Evolutionary conservation across 169 alveolate genomes (phyloP).

Genomic region (Cryptosporidium sp.): DNA sequence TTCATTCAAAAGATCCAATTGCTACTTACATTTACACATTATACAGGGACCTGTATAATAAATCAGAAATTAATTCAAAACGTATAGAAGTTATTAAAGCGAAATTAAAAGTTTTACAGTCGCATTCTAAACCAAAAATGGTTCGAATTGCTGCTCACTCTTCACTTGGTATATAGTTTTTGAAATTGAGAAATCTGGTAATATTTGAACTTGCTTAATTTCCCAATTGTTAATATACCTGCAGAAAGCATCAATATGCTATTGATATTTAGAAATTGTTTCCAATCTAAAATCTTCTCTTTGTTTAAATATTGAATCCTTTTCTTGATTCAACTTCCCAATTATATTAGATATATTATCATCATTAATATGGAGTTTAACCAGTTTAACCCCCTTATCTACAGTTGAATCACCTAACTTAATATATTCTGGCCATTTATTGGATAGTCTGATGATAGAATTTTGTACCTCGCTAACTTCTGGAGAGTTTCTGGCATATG

Average conservation of each 20-base stretch:
- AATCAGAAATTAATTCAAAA: constrained; percentile 60
- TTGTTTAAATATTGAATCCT: constrained; percentile 15
- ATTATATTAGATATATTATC: constrained; percentile 7
- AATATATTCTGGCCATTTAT: constrained; percentile 55
- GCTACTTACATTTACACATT: constrained; percentile 52
- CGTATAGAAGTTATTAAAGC: constrained; percentile 74
- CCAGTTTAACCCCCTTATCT: constrained; percentile 47
- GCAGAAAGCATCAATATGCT: neutral
- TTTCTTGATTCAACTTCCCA: constrained; percentile 24
- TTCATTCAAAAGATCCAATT: constrained; percentile 64
- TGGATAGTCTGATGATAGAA: constrained; percentile 23
- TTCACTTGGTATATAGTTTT: constrained; percentile 33
- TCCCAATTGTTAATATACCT: neutral
- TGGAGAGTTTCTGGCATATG: constrained; percentile 66
- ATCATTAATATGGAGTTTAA: constrained; percentile 36
- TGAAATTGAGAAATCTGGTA: neutral
- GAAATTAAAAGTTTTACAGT: constrained; percentile 48
- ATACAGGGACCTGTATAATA: constrained; percentile 58
- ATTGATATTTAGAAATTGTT: constrained; percentile 17
- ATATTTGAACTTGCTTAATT: neutral
- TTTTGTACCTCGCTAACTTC: constrained; percentile 16
- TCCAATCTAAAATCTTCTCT: constrained; percentile 65
- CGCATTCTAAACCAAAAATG: constrained; percentile 70
- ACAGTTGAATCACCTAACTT: constrained; percentile 39
- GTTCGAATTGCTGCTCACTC: constrained; percentile 58